Base-by-base conservation (phyloP, 306 rosid species). In the Oxytropis ochrocephala region DNA sequence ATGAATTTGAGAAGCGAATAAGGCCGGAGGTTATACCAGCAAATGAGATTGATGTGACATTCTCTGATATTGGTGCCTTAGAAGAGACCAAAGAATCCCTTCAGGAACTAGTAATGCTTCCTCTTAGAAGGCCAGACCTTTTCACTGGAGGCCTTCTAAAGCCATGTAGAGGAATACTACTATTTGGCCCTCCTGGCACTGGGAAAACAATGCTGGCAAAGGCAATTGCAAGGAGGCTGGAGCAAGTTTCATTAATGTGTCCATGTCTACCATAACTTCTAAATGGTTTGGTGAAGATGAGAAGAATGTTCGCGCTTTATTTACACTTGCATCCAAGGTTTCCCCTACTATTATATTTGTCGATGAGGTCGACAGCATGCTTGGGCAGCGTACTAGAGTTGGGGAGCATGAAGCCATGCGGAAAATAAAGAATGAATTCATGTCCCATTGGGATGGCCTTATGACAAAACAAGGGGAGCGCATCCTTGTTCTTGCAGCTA, bases 341-440 rank as follows among this genome's bases (percentile, higher is more conserved):
- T 91, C 97, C 46, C 99, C 97, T 1, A 91, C 99, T 35, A 91
- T 95, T 67, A 91, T 95, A 58, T 95, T 95, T 78, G 97, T 95
- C 0, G 99, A 95, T 66, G 99, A 95, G 84, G 97, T 95, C 30
- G 99, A 95, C 65, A 95, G 99, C 85, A 95, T 95, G 99, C 99
- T 94, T 16, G 99, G 99, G 35, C 97, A 95, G 79, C 42, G 95
- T 16, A 85, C 96, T 7, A 85, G 97, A 85, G 91, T 84, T 3
- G 99, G 99, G 71, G 97, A 95, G 85, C 99, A 95, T 66, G 97
- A 95, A 83, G 97, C 97, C 63, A 89, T 95, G 99, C 80, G 99
- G 65, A 95, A 95, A 77, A 95, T 95, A 56, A 95, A 95, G 84
- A 95, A 95, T 61, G 99, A 95, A 74, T 95, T 95, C 51, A 95